Evolutionary conservation across 768 basidiomycete genomes (phyloP).

Genomic region (Lactarius trivialis): DNA sequence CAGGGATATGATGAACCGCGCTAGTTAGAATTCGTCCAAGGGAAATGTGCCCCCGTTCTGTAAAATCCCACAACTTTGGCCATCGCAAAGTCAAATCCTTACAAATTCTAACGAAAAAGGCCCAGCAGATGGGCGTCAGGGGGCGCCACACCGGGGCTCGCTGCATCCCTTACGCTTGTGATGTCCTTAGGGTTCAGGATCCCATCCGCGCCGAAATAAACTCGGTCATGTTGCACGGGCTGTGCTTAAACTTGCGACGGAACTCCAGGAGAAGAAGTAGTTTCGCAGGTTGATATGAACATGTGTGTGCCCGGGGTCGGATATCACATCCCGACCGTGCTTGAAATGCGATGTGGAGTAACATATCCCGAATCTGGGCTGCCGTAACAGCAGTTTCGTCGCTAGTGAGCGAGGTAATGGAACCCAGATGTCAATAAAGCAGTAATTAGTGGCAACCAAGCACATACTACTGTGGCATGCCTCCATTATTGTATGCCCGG

Average conservation of each 20-base stretch:
- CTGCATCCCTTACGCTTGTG: slow-evolving; percentile 40
- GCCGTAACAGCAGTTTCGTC: background rate
- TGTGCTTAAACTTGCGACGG: background rate
- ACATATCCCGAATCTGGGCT: background rate
- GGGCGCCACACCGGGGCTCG: background rate
- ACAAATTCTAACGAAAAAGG: slow-evolving; percentile 35
- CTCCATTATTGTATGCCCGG: background rate
- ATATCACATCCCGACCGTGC: background rate
- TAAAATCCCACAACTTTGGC: slow-evolving; percentile 38
- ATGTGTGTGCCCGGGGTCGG: background rate
- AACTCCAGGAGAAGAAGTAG: background rate
- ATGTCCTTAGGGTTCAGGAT: slow-evolving; percentile 49
- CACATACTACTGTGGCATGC: background rate
- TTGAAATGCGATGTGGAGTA: background rate
- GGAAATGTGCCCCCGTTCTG: slow-evolving; percentile 49
- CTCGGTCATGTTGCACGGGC: background rate
- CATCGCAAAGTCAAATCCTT: slow-evolving; percentile 20
- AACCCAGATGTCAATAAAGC: slow-evolving; percentile 2
- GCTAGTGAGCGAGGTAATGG: slow-evolving; percentile 1
- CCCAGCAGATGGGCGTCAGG: slow-evolving; percentile 10
- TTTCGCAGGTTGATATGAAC: background rate
- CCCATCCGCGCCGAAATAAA: slow-evolving; percentile 31
- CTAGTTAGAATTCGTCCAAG: slow-evolving; percentile 45
- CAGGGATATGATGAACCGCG: slow-evolving; percentile 33
- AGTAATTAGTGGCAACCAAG: slow-evolving; percentile 11